Percentiles rank a stretch among this genome's conserved stretches.
Conservation (phyloP, 805 yeast species). For the Metschnikowia noctiluminum region DNA sequence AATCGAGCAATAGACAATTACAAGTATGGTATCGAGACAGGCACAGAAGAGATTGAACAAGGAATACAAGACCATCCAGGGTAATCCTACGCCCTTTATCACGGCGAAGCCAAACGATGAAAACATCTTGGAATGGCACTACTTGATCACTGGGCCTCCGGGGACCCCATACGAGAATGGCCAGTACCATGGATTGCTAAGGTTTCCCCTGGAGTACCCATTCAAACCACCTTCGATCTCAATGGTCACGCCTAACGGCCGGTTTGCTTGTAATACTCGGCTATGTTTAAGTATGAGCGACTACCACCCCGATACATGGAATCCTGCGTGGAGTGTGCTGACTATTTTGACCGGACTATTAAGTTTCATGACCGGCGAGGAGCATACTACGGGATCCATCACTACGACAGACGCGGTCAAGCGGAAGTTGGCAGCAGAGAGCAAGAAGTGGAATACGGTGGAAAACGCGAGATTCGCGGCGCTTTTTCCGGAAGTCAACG, state of each 20-base stretch:
- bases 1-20: not conserved
- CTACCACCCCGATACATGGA: slow-evolving; percentile 93
- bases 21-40: slow-evolving; percentile 38
- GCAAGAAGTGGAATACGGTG: slow-evolving; percentile 56
- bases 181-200: slow-evolving; percentile 83
- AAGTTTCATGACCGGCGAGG: slow-evolving; percentile 90
- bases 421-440: slow-evolving; percentile 52
- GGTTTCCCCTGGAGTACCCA: slow-evolving; percentile 83
- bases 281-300: slow-evolving; percentile 91
- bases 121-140: slow-evolving; percentile 92
- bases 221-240: slow-evolving; percentile 88
- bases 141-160: slow-evolving; percentile 87
- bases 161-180: slow-evolving; percentile 84
- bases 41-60: slow-evolving; percentile 57
- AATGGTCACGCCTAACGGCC: slow-evolving; percentile 87
- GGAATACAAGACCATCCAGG: slow-evolving; percentile 75
- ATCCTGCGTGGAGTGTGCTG: slow-evolving; percentile 93
- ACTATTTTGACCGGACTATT: slow-evolving; percentile 84
- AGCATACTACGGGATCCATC: slow-evolving; percentile 80
- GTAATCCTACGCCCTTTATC: slow-evolving; percentile 81
- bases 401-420: slow-evolving; percentile 58
- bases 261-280: slow-evolving; percentile 77
- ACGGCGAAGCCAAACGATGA: slow-evolving; percentile 82
- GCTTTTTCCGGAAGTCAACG: slow-evolving; percentile 69
- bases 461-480: slow-evolving; percentile 55